Evolutionary conservation across 768 basidiomycete species (phyloP).

Genomic region (Amanita pallidorosea): DNA sequence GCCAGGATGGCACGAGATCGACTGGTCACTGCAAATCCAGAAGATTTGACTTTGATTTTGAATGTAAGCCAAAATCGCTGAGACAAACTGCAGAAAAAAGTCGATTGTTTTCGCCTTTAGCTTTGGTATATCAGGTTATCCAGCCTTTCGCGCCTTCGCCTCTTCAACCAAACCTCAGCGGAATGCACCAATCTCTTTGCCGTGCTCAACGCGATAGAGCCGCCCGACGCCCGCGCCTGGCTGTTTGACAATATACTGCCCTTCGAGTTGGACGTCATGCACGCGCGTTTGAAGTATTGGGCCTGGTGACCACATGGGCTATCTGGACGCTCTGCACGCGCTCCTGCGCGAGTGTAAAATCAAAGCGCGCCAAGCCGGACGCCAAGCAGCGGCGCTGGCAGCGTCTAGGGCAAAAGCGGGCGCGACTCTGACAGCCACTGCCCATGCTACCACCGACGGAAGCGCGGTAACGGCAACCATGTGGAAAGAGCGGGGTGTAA

Average conservation of each 20-base stretch:
- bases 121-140: constrained; percentile 81
- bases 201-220: constrained; percentile 51
- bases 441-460: constrained; percentile 16
- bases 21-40: constrained; percentile 59
- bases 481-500: constrained; percentile 77
- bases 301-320: constrained; percentile 69
- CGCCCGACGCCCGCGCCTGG: constrained; percentile 39
- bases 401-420: background rate
- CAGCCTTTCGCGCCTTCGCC: constrained; percentile 66
- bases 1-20: constrained; percentile 80
- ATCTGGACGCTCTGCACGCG: constrained; percentile 63
- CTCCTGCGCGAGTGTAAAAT: constrained; percentile 51
- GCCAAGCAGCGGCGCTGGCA: constrained; percentile 1
- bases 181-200: constrained; percentile 76
- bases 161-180: constrained; percentile 81
- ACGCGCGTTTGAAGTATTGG: constrained; percentile 73
- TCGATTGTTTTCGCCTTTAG: constrained; percentile 20
- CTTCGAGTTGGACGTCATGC: constrained; percentile 59
- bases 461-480: constrained; percentile 32
- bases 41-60: constrained; percentile 53
- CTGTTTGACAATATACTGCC: constrained; percentile 52
- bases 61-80: constrained; percentile 38
- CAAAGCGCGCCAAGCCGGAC: constrained; percentile 29
- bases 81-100: background rate
- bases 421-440: background rate